phyloP scores from a whole-genome alignment of 371 early-diverging fungal genomes.

The Mucor mucedo region DNA sequence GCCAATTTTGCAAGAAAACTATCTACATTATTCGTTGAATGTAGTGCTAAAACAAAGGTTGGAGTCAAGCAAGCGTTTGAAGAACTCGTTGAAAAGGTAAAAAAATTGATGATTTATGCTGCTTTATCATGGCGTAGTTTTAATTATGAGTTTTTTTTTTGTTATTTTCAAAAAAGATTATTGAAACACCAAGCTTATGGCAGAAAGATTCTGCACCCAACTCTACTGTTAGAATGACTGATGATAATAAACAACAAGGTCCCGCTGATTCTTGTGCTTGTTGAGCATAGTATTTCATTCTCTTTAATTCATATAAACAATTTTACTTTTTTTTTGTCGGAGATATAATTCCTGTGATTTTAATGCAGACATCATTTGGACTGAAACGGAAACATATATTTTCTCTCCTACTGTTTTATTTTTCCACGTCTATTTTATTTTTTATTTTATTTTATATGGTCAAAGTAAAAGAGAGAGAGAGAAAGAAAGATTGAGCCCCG shows the following conservation, averaged over 20 bases:
- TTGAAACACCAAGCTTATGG: slow-evolving; percentile 82
- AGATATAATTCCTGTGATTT: too few species aligned
- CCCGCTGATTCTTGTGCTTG: slow-evolving; percentile 21
- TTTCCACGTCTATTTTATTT: too few species aligned
- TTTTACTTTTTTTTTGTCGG: too few species aligned
- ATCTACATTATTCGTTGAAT: slow-evolving; percentile 93
- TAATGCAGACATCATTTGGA: too few species aligned
- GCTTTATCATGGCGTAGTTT: not conserved
- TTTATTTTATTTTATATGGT: too few species aligned
- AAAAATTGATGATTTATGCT: not conserved
- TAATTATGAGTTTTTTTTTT: too few species aligned
- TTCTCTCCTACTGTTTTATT: too few species aligned
- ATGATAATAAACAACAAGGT: slow-evolving; percentile 11
- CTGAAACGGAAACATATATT: too few species aligned
- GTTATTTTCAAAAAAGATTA: slow-evolving; percentile 51
- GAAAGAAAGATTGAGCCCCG: too few species aligned
- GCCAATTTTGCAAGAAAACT: slow-evolving; percentile 83
- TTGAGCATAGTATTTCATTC: not conserved
- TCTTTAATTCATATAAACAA: too few species aligned
- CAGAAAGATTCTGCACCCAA: slow-evolving; percentile 61
- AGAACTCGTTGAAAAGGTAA: slow-evolving; percentile 27
- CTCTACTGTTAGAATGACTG: slow-evolving; percentile 24
- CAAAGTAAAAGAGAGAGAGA: too few species aligned
- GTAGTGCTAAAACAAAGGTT: slow-evolving; percentile 70
- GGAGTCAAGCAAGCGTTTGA: slow-evolving; percentile 27